Evolutionary conservation across 1,139 yeast species (phyloP).

Genomic region (Arxiozyma bovina): DNA sequence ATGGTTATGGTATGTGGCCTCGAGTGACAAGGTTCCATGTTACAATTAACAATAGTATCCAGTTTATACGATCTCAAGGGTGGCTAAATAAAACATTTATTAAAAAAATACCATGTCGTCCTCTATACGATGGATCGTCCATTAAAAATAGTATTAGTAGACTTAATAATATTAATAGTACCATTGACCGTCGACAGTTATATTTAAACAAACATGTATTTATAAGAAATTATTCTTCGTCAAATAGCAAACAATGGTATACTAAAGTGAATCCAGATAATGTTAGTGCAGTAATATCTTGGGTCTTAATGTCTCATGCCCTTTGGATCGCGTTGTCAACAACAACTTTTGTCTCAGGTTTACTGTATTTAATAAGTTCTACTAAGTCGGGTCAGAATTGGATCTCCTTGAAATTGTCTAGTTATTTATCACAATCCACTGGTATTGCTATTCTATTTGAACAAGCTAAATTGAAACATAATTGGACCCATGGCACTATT

Average conservation of each 20-base stretch:
- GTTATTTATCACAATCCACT: constrained; percentile 54
- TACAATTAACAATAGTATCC: neutral
- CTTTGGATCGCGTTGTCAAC: constrained; percentile 73
- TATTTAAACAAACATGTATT: no score
- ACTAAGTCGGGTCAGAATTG: constrained; percentile 87
- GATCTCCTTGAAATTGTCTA: neutral
- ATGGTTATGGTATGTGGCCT: neutral
- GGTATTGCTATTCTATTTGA: constrained; percentile 86
- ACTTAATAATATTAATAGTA: no score
- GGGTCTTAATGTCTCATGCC: constrained; percentile 84
- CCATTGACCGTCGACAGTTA: neutral
- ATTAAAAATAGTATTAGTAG: neutral
- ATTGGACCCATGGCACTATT: constrained; percentile 84
- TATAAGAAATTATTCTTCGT: neutral
- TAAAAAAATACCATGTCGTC: neutral
- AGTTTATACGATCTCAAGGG: neutral
- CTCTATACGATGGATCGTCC: neutral
- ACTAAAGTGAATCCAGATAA: constrained; percentile 49
- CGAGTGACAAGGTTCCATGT: neutral
- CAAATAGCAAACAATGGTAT: neutral
- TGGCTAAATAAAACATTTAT: neutral
- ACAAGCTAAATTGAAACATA: constrained; percentile 88
- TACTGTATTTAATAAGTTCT: constrained; percentile 61
- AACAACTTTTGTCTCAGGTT: constrained; percentile 75
- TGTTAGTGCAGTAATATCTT: constrained; percentile 77